Percentiles rank a stretch among this genome's conserved stretches.
These are phyloP conservation scores for Spergularia marina DNA, from an alignment of 148 eudicot genomes.

Conservation along the genomic window DNA sequence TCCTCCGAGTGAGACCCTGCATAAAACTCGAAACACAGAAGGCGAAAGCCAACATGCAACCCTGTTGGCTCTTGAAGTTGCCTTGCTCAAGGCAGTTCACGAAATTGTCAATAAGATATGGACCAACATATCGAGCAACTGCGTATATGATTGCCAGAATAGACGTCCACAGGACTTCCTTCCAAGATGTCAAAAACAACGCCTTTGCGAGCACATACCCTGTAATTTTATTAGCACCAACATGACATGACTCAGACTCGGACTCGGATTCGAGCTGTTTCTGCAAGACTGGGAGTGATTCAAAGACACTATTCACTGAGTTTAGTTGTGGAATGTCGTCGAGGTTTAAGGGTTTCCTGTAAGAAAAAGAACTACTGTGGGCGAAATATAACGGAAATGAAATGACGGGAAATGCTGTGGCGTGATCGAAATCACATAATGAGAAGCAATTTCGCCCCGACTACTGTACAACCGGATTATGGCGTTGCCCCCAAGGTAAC, in stretches of 20 bases:
- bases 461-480: too few relatives aligned
- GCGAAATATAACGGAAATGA: too few relatives aligned
- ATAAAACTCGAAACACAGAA: conserved; percentile 12
- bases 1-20: background rate
- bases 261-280: background rate
- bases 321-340: conserved; percentile 16
- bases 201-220: conserved; percentile 11
- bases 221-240: background rate
- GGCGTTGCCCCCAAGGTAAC: too few relatives aligned
- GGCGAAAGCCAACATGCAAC: background rate
- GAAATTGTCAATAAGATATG: conserved; percentile 22
- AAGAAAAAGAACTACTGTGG: too few relatives aligned
- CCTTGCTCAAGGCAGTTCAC: conserved; percentile 12
- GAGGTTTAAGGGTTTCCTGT: conserved; percentile 14
- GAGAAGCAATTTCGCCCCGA: too few relatives aligned
- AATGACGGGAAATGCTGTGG: too few relatives aligned
- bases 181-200: conserved; percentile 5
- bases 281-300: conserved; percentile 8
- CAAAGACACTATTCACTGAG: conserved; percentile 7
- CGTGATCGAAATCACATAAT: too few relatives aligned
- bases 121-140: conserved; percentile 8
- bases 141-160: background rate
- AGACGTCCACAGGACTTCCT: conserved; percentile 12
- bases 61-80: background rate
- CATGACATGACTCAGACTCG: background rate